These are phyloP conservation scores for Vigna reflexopilosa DNA, from an alignment of 306 rosid species.

Conservation along the genomic window DNA sequence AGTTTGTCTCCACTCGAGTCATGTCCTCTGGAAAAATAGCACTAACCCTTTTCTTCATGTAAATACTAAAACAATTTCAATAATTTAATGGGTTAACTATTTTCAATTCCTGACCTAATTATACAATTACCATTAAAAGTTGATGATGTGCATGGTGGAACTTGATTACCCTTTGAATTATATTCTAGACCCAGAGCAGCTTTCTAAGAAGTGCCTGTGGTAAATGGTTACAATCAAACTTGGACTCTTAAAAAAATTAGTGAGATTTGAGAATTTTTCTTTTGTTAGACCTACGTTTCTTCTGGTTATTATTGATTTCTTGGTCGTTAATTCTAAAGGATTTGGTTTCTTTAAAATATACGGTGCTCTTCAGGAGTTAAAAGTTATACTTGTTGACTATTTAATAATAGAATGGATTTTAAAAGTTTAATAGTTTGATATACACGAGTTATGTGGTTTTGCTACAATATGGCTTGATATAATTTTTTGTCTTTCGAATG, in stretches of 20 bases:
- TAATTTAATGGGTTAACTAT: slow-evolving; percentile 53
- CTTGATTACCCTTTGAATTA: background rate
- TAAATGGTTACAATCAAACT: background rate
- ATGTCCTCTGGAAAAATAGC: slow-evolving; percentile 39
- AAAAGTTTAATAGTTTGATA: background rate
- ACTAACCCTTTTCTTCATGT: slow-evolving; percentile 49
- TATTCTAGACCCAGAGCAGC: slow-evolving; percentile 9
- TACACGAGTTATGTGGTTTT: no score
- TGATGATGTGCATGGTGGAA: background rate
- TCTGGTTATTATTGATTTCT: background rate
- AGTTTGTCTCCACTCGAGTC: slow-evolving; percentile 36
- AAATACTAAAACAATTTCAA: slow-evolving; percentile 46
- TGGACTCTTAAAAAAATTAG: background rate
- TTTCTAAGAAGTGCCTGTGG: background rate
- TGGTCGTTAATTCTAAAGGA: background rate
- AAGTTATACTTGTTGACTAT: background rate
- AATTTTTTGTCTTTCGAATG: no score
- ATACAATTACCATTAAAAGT: slow-evolving; percentile 2
- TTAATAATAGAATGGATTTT: background rate
- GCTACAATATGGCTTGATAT: no score
- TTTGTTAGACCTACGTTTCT: background rate
- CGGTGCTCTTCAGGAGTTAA: background rate
- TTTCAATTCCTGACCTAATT: slow-evolving; percentile 37
- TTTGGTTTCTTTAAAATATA: background rate
- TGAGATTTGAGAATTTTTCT: background rate